Base-by-base conservation (phyloP, 768 basidiomycete genomes). In the Lepiota brunneoincarnata region DNA sequence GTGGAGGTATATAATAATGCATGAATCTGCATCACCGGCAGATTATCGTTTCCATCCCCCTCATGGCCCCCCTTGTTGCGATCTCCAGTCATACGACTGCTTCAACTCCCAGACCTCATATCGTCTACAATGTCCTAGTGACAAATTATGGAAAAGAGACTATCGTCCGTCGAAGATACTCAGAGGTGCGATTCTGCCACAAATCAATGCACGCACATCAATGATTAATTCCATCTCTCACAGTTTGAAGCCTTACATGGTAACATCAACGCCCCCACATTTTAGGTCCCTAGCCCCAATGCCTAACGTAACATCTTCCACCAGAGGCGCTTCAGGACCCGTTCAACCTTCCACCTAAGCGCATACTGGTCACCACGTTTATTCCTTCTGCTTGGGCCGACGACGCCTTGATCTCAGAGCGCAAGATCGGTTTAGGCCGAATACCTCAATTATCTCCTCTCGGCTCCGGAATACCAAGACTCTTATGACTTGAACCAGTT, bases 101-200 rank as follows among this genome's bases (percentile, higher is more conserved):
- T 6, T 80, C 78, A 1, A 58, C 56, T 10, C 79, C 79, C n/a
- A 68, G 72, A 17, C 76, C 79, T 7, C 79, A 80, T 57, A 72
- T 80, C 58, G 64, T 78, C 12, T 80, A 80, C 58, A 63, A 63
- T 17, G 61, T 80, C 12, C 63, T 75, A 40, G 67, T 74, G 20
- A 67, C 62, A 10, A 57, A 63, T 15, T 59, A 66, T 36, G 75
- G 72, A 11, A 65, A 62, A 9, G 63, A 64, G 39, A 65, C 58
- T 7, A 54, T 59, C 17, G 59, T 67, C 5, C 39, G 71, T 24
- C 64, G 68, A 45, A 68, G 76, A 41, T 80, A 77, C 65, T 80
- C 78, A 0, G 75, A 79, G 64, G 78, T 77, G 54, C 36, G 57
- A 55, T 17, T 43, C 34, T n/a, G 14, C n/a, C n/a, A 21, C 40